Evolutionary conservation across 352 stramenopile genomes (phyloP), one percentile per base, ranked within the genome.

Genomic region (Globisporangium lucens): DNA sequence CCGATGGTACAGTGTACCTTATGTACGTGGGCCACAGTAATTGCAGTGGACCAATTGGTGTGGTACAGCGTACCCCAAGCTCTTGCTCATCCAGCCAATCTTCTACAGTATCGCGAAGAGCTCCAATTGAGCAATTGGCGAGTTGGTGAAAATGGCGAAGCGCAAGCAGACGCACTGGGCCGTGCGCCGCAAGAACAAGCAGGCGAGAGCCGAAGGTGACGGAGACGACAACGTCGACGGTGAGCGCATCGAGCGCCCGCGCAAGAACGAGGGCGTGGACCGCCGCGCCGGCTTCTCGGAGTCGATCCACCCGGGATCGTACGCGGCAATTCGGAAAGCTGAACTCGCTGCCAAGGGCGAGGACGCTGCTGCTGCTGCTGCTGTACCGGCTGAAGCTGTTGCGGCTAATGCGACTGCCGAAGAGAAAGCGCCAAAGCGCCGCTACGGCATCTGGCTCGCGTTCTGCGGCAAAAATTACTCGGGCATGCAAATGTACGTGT

Each of bases 391-490:
- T 12, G 33, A n/a, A 49, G 35, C 30, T 41, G 35, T n/a, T 41
- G 33, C 29, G 2, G 38, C 43, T 15, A 29, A 46, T 12, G 41
- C 43, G n/a, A n/a, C 36, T 15, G 35, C 65, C n/a, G 46, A 71
- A n/a, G 36, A 56, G 4, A 64, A 65, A n/a, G 46, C 65, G 24
- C 58, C 66, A 57, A 94, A 94, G 79, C 74, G 77, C 24, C 80
- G 75, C 57, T 97, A 95, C 62, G 90, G 81, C 30, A 71, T 97
- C 49, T 91, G 90, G 84, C 72, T 97, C 67, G 86, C 85, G 29
- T 97, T 96, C 72, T 96, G 90, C 60, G 90, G 90, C 52, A 94
- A 93, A 68, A 82, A 92, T 38, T 97, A 97, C 75, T 93, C 87
- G 59, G 90, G 90, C 29, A 94, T 95, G 86, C 90, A 97, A 71